Evolutionary conservation across 129 eudicot genomes (phyloP).

Genomic region (Glebionis coronaria): DNA sequence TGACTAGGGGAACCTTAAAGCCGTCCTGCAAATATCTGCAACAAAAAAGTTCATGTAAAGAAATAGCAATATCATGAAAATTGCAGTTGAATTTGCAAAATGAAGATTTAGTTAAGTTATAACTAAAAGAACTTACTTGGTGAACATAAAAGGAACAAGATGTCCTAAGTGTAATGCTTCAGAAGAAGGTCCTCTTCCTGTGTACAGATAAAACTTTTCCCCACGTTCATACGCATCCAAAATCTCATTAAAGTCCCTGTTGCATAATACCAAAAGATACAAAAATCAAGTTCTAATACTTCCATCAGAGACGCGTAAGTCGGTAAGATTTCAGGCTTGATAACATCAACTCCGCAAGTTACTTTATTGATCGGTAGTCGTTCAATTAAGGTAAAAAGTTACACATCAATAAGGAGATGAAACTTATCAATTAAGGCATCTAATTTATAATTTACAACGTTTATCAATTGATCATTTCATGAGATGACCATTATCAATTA

Average conservation of each 20-base stretch:
- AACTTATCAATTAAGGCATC: no score
- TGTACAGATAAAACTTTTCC: slow-evolving; percentile 81
- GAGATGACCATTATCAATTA: no score
- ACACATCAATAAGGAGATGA: no score
- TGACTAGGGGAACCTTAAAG: slow-evolving; percentile 91
- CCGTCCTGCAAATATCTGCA: slow-evolving; percentile 95
- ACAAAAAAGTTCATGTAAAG: neutral
- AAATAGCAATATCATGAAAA: neutral
- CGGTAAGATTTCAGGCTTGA: no score
- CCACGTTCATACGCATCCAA: slow-evolving; percentile 88
- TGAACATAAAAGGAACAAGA: slow-evolving; percentile 92
- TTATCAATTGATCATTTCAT: no score
- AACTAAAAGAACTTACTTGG: slow-evolving; percentile 54
- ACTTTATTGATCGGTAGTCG: no score
- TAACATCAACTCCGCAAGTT: no score
- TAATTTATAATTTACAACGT: no score
- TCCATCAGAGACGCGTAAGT: no score
- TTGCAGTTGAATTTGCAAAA: neutral
- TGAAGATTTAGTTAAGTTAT: neutral
- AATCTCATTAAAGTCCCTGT: slow-evolving; percentile 66
- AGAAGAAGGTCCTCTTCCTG: slow-evolving; percentile 91
- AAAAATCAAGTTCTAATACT: neutral
- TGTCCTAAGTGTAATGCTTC: slow-evolving; percentile 92
- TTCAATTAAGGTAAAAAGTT: no score
- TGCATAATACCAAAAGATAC: neutral